These are phyloP conservation scores for Hymenotorrendiella dingleyae DNA, from an alignment of 2,329 filamentous ascomycete species.

Conservation along the genomic window DNA sequence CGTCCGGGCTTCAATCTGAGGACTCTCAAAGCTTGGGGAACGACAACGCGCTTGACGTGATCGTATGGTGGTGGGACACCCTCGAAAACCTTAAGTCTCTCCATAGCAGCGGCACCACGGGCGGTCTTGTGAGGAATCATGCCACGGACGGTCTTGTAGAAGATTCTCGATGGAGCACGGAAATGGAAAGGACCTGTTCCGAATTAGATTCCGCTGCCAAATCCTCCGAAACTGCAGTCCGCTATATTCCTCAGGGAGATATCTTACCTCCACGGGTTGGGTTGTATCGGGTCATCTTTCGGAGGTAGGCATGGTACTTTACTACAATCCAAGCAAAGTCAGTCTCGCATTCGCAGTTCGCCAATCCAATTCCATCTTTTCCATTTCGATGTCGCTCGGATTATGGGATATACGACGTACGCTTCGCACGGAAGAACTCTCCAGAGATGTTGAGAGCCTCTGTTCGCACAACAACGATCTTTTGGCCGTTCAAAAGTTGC, in stretches of 20 bases:
- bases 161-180: constrained; percentile 97
- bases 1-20: constrained; percentile 96
- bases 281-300: constrained; percentile 99
- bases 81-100: constrained; percentile 99
- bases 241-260: constrained; percentile 5
- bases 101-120: constrained; percentile 90
- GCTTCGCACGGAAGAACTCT: constrained; percentile 99
- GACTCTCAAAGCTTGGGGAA: constrained; percentile 95
- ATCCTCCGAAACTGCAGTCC: constrained; percentile 2
- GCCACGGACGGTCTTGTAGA: constrained; percentile 99
- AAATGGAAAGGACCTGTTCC: constrained; percentile 93
- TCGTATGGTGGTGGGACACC: constrained; percentile 98
- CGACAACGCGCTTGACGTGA: constrained; percentile 99
- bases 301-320: constrained; percentile 99
- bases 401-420: constrained; percentile 59
- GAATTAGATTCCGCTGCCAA: constrained; percentile 29
- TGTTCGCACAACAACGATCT: constrained; percentile 98
- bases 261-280: constrained; percentile 86
- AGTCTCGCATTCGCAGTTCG: constrained; percentile 32
- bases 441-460: constrained; percentile 99
- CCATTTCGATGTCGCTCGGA: constrained; percentile 6
- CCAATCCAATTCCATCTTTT: constrained; percentile 10
- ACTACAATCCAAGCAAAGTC: constrained; percentile 58
- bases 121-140: constrained; percentile 99
- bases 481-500: constrained; percentile 98